Evolutionary conservation across 495 filamentous ascomycete species (phyloP), one percentile per base, ranked within the genome.

Genomic region (Penicillium desertorum): DNA sequence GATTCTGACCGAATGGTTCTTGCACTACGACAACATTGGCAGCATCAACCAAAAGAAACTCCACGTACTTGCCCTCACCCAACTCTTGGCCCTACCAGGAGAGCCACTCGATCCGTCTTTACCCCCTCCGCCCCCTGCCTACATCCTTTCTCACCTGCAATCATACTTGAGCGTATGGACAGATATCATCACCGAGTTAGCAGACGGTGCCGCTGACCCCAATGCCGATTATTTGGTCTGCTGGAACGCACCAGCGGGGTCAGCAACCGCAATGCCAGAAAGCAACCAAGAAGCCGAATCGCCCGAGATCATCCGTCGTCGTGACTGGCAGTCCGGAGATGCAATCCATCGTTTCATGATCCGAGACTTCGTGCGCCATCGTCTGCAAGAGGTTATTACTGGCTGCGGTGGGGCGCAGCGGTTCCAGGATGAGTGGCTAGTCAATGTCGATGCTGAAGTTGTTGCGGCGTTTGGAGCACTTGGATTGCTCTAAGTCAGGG

Each of bases 1-100:
- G 92, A 77, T 98, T 29, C 71, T 90, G 41, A 76, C 80, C 1
- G 91, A 95, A 70, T 98, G 94, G 94, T 96, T 97, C 73, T 71
- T 73, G 36, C 87, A 92, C 62, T 90, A 95, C 62, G 89, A 94
- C 63, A 87, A 83, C 67, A 91, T 95, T 69, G 85, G 82, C 41
- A 85, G 91, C 68, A 76, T 83, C 5, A 84, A 81, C 32, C 81
- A 86, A 42, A 84, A 88, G 71, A 98, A 98, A 71, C 79, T 97
- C 11, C 88, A 87, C 60, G 85, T 82, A 45, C 80, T 98, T 3
- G 93, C 84, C 6, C 79, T 97, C 20, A 96, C 94, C 9, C 83
- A 87, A 36, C 79, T 97, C 25, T 83, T 93, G 14, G 85, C 89
- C 60, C 75, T 88, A 2, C 78, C 80, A 27, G 76, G 74, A 22